phyloP scores from a whole-genome alignment of 306 rosid genomes.

The Lupinus albus region DNA sequence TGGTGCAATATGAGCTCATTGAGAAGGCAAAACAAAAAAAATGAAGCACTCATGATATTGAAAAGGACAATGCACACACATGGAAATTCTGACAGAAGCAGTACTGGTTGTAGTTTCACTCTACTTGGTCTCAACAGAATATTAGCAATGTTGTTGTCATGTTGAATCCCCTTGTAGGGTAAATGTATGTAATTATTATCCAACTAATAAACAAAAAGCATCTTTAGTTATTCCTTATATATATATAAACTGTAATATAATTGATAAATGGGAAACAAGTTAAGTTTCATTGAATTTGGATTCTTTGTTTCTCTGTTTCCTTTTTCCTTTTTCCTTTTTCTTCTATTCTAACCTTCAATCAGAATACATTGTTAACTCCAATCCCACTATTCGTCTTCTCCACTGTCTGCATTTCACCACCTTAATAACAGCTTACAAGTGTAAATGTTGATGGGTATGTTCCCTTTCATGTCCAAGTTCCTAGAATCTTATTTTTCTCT shows the following conservation, averaged over 20 bases:
- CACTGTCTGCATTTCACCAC: no score
- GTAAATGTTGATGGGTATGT: no score
- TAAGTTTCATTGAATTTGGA: neutral
- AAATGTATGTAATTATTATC: slow-evolving; percentile 42
- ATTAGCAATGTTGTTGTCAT: slow-evolving; percentile 25
- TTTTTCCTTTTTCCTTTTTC: no score
- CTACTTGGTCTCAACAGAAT: slow-evolving; percentile 39
- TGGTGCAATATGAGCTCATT: slow-evolving; percentile 30
- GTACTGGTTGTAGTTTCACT: slow-evolving; percentile 42
- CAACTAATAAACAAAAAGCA: slow-evolving; percentile 21
- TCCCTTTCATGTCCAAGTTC: no score
- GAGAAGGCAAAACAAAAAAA: slow-evolving; percentile 18
- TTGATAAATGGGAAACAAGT: neutral
- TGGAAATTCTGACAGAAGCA: slow-evolving; percentile 35
- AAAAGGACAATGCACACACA: slow-evolving; percentile 35
- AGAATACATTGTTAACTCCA: no score
- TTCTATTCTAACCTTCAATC: no score
- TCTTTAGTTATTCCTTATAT: slow-evolving; percentile 32
- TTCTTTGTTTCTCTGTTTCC: no score
- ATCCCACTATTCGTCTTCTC: no score
- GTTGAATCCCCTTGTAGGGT: slow-evolving; percentile 40
- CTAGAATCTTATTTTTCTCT: no score
- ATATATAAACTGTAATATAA: slow-evolving; percentile 22
- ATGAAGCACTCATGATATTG: slow-evolving; percentile 21
- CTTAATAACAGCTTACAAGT: no score